Percentiles rank a stretch among this genome's conserved stretches.
These are phyloP conservation scores for Ceriops decandra DNA, from an alignment of 345 rosid species.

Conservation along the genomic window DNA sequence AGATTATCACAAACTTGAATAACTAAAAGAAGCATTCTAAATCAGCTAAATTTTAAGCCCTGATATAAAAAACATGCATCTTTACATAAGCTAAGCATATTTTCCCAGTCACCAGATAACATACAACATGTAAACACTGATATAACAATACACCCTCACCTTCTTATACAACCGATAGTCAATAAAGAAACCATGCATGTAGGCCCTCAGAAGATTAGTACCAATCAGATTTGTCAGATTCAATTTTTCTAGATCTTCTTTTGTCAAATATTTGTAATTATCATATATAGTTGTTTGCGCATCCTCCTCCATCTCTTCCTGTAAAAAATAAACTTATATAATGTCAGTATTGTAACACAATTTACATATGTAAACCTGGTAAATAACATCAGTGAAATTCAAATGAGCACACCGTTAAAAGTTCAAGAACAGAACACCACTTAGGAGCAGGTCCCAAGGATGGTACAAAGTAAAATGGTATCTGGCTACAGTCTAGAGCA, in stretches of 20 bases:
- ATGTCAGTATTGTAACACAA: neutral
- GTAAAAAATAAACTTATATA: conserved; percentile 19
- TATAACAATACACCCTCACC: conserved; percentile 33
- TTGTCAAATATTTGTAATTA: conserved; percentile 77
- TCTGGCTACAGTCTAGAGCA: conserved; percentile 79
- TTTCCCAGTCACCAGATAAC: neutral
- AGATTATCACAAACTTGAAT: too few relatives aligned
- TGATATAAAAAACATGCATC: neutral
- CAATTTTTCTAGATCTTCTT: conserved; percentile 80
- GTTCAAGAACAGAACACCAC: conserved; percentile 83
- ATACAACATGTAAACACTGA: neutral
- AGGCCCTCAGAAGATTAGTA: conserved; percentile 86
- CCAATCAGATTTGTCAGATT: conserved; percentile 79
- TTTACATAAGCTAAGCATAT: neutral
- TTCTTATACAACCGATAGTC: conserved; percentile 70
- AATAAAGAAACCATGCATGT: conserved; percentile 88
- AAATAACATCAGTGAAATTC: neutral
- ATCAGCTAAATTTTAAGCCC: too few relatives aligned
- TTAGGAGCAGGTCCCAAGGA: conserved; percentile 93
- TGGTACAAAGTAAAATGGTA: conserved; percentile 88
- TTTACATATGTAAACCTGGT: conserved; percentile 7
- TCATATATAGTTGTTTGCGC: conserved; percentile 79
- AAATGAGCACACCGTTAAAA: conserved; percentile 55
- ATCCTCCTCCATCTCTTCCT: conserved; percentile 97
- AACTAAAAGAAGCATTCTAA: too few relatives aligned